These are phyloP conservation scores for Lobosporangium transversale DNA, from an alignment of 192 early-diverging fungal species.

Conservation along the genomic window DNA sequence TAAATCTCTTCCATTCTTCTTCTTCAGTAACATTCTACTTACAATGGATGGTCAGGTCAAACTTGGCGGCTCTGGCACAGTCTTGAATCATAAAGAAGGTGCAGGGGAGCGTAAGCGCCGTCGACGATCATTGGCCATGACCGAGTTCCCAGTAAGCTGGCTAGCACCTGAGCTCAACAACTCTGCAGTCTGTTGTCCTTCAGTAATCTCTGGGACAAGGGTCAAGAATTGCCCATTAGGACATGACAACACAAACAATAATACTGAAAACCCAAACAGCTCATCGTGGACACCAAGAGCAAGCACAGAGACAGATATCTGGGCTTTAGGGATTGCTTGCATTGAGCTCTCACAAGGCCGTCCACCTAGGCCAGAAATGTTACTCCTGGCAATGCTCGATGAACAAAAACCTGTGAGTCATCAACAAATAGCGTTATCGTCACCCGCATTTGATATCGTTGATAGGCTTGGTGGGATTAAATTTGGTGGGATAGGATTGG, in stretches of 20 bases:
- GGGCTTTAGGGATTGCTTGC: conserved; percentile 45
- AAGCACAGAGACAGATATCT: conserved; percentile 26
- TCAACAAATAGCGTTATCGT: background rate
- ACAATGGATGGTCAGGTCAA: conserved; percentile 34
- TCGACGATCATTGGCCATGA: conserved; percentile 39
- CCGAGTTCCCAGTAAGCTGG: conserved; percentile 44
- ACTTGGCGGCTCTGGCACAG: conserved; percentile 37
- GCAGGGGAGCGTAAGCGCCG: conserved; percentile 42
- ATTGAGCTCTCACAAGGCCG: conserved; percentile 47
- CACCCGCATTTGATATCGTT: too few relatives aligned
- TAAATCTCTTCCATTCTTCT: too few relatives aligned
- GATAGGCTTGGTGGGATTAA: too few relatives aligned
- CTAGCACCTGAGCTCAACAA: conserved; percentile 37
- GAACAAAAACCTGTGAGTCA: conserved; percentile 2
- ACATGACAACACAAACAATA: background rate
- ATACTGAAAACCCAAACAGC: background rate
- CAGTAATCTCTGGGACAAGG: background rate
- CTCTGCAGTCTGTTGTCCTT: background rate
- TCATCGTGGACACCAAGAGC: conserved; percentile 20
- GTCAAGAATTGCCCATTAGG: background rate
- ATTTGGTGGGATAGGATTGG: too few relatives aligned
- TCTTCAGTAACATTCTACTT: conserved; percentile 33
- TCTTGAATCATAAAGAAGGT: conserved; percentile 43
- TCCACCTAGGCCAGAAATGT: conserved; percentile 34
- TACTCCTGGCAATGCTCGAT: conserved; percentile 25